A percentile compares a stretch with the other conserved stretches of the same genome.
phyloP scores from a whole-genome alignment of 1,139 yeast species.

The Hanseniaspora uvarum region DNA sequence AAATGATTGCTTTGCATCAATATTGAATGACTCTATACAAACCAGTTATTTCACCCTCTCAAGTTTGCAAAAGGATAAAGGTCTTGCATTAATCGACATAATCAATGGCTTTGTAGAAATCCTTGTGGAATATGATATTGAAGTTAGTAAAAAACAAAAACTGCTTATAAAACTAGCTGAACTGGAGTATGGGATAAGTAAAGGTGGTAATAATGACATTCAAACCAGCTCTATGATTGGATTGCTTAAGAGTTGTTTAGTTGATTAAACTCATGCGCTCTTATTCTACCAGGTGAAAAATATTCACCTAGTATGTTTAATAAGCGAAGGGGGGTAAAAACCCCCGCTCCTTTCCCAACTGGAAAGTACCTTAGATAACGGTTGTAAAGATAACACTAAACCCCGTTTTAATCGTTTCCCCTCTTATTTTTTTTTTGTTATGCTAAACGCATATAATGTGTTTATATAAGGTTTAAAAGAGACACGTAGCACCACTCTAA shows the following conservation, averaged over 20 bases:
- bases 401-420: too few relatives aligned
- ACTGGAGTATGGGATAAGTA: slow-evolving; percentile 79
- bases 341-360: too few relatives aligned
- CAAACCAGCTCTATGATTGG: slow-evolving; percentile 89
- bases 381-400: too few relatives aligned
- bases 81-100: slow-evolving; percentile 81
- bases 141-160: slow-evolving; percentile 47
- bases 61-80: slow-evolving; percentile 56
- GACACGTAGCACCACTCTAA: neutral
- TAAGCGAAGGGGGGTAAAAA: too few relatives aligned
- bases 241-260: slow-evolving; percentile 49
- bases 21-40: slow-evolving; percentile 81
- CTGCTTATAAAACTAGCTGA: slow-evolving; percentile 67
- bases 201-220: slow-evolving; percentile 84
- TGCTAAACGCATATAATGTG: too few relatives aligned
- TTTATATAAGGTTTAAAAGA: neutral
- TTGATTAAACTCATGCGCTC: neutral
- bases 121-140: slow-evolving; percentile 56
- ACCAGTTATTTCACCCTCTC: slow-evolving; percentile 59
- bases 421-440: too few relatives aligned
- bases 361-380: too few relatives aligned
- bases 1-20: slow-evolving; percentile 60
- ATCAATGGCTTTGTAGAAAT: slow-evolving; percentile 65
- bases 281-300: too few relatives aligned
- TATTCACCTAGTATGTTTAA: too few relatives aligned